Evolutionary conservation across 2,329 filamentous ascomycete species (phyloP).

Genomic region (Pseudogymnoascus sp.): DNA sequence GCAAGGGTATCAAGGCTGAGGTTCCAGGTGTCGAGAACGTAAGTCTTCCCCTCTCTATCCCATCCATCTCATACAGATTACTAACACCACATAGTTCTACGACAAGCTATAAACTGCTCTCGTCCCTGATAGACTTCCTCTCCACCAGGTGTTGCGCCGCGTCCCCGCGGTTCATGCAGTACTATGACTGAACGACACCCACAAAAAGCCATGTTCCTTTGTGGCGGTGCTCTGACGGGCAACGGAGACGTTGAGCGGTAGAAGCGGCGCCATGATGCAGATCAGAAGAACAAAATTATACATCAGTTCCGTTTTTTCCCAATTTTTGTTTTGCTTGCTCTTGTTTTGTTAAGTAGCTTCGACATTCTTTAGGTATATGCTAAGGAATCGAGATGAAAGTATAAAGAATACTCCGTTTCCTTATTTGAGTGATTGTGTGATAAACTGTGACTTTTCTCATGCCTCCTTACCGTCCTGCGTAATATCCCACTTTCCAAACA

Average conservation of each 20-base stretch:
- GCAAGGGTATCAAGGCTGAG: constrained; percentile 97
- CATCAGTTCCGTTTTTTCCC: constrained; percentile 9
- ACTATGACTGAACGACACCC: constrained; percentile 12
- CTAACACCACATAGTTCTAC: constrained; percentile 65
- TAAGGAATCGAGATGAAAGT: constrained; percentile 6
- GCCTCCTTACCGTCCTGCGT: neutral
- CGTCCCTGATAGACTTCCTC: constrained; percentile 26
- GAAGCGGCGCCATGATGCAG: neutral
- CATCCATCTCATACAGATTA: constrained; percentile 26
- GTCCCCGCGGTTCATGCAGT: constrained; percentile 5
- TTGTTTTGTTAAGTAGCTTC: constrained; percentile 11
- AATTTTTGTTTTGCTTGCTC: constrained; percentile 9
- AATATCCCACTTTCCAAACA: neutral
- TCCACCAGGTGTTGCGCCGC: constrained; percentile 18
- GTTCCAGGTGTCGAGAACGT: constrained; percentile 92
- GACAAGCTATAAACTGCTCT: constrained; percentile 78
- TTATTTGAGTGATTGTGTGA: neutral
- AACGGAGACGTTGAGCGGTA: constrained; percentile 8
- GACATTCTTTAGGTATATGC: constrained; percentile 8
- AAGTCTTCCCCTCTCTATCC: constrained; percentile 40
- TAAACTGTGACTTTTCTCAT: neutral
- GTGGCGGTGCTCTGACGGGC: neutral
- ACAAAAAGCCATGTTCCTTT: constrained; percentile 6
- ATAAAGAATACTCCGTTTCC: neutral
- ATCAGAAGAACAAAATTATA: constrained; percentile 8